A percentile compares a stretch with the other conserved stretches of the same genome.
Conservation (phyloP, 257 asterid species). For the Linaria vulgaris region DNA sequence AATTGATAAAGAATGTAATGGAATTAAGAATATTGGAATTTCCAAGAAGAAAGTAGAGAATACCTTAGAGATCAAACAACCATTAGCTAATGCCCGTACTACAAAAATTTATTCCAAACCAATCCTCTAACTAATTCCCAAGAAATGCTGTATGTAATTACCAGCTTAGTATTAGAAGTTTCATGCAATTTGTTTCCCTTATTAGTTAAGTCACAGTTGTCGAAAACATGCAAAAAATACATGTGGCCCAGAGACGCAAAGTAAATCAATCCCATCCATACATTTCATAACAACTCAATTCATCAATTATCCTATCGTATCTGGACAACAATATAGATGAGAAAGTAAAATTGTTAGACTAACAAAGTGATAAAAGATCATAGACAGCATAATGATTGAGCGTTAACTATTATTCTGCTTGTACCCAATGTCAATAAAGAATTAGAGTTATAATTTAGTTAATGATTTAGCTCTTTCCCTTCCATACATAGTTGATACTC, state of each 20-base stretch:
- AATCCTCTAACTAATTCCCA: background rate
- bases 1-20: background rate
- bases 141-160: background rate
- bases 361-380: conserved; percentile 5
- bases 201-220: too few relatives aligned
- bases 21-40: background rate
- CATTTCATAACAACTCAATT: background rate
- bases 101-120: background rate
- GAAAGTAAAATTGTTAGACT: conserved; percentile 4
- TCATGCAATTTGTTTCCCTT: background rate
- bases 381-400: conserved; percentile 16
- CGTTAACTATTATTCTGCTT: conserved; percentile 9
- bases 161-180: background rate
- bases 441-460: too few relatives aligned
- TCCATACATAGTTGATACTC: too few relatives aligned
- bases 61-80: background rate
- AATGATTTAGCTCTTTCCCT: too few relatives aligned
- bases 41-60: conserved; percentile 1
- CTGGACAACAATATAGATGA: conserved; percentile 7
- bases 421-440: too few relatives aligned
- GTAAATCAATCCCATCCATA: background rate
- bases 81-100: background rate
- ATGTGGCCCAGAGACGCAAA: conserved; percentile 6
- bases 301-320: background rate
- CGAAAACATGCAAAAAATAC: background rate